A percentile compares a stretch with the other conserved stretches of the same genome.
Conservation (phyloP, 257 asterid genomes). For the Ehretia macrophylla region DNA sequence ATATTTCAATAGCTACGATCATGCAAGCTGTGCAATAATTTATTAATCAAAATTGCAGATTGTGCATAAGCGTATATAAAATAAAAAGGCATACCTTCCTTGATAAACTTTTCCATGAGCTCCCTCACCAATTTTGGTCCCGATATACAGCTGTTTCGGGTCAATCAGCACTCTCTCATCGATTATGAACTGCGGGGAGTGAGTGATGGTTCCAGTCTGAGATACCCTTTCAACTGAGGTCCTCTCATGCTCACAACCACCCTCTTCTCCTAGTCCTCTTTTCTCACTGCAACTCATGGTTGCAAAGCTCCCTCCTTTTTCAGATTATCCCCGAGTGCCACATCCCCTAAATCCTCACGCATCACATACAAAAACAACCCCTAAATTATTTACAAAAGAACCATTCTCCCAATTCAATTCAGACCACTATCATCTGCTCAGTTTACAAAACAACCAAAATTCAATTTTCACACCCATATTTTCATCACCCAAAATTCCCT, state of each 20-base stretch:
- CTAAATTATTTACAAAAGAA: constrained; percentile 14
- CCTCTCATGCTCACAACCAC: constrained; percentile 27
- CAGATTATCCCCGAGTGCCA: constrained; percentile 46
- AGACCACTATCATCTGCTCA: background rate
- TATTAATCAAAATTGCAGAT: background rate
- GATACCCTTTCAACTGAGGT: constrained; percentile 50
- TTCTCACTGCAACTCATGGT: constrained; percentile 79
- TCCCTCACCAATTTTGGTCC: constrained; percentile 88
- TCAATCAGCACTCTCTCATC: constrained; percentile 82
- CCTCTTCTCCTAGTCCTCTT: constrained; percentile 46
- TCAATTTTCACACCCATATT: too few relatives aligned
- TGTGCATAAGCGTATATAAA: constrained; percentile 3
- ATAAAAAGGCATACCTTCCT: constrained; percentile 65
- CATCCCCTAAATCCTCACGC: constrained; percentile 29
- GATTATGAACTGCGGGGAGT: constrained; percentile 38
- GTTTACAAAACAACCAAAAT: too few relatives aligned
- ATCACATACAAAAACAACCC: constrained; percentile 15
- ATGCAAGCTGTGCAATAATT: too few relatives aligned
- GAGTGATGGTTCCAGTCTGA: constrained; percentile 45
- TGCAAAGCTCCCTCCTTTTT: constrained; percentile 14
- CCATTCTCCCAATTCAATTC: constrained; percentile 9
- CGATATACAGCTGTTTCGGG: constrained; percentile 78
- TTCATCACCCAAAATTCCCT: too few relatives aligned
- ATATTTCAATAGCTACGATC: too few relatives aligned
- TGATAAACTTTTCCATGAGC: constrained; percentile 98